Evolutionary conservation across 176 grass and related monocot genomes (phyloP).

Genomic region (Carex kokanica): DNA sequence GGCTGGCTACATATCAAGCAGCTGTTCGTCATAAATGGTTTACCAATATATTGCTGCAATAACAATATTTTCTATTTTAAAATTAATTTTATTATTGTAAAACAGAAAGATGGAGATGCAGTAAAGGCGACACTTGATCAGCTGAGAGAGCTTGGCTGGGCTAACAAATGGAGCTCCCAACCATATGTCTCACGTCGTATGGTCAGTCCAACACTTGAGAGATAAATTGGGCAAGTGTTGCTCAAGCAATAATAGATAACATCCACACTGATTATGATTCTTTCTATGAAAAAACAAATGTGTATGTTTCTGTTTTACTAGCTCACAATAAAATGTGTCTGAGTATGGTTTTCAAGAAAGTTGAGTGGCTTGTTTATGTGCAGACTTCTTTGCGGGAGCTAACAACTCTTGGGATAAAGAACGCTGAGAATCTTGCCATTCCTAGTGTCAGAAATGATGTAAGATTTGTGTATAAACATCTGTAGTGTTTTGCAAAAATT

Average conservation of each 20-base stretch:
- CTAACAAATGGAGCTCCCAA: slow-evolving; percentile 87
- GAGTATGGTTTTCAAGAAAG: neutral
- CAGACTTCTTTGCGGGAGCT: slow-evolving; percentile 92
- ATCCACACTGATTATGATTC: slow-evolving; percentile 13
- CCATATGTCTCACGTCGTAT: slow-evolving; percentile 91
- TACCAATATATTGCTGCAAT: neutral
- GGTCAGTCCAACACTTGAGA: slow-evolving; percentile 53
- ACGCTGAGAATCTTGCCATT: slow-evolving; percentile 92
- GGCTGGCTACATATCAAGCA: neutral
- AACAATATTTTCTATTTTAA: neutral
- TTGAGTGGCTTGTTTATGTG: slow-evolving; percentile 18
- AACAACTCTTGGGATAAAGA: slow-evolving; percentile 79
- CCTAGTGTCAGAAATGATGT: slow-evolving; percentile 93
- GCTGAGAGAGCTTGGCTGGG: slow-evolving; percentile 69
- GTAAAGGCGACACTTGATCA: slow-evolving; percentile 67
- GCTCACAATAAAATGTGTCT: neutral
- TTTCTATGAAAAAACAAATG: neutral
- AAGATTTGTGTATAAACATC: slow-evolving; percentile 17
- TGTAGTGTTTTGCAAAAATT: neutral
- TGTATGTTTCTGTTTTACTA: slow-evolving; percentile 9
- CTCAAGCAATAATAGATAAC: slow-evolving; percentile 16
- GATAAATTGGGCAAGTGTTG: slow-evolving; percentile 34
- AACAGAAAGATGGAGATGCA: slow-evolving; percentile 63
- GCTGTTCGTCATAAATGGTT: neutral
- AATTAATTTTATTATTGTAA: slow-evolving; percentile 9